Evolutionary conservation across 495 filamentous ascomycete species (phyloP).

Genomic region (Penicillium manginii): DNA sequence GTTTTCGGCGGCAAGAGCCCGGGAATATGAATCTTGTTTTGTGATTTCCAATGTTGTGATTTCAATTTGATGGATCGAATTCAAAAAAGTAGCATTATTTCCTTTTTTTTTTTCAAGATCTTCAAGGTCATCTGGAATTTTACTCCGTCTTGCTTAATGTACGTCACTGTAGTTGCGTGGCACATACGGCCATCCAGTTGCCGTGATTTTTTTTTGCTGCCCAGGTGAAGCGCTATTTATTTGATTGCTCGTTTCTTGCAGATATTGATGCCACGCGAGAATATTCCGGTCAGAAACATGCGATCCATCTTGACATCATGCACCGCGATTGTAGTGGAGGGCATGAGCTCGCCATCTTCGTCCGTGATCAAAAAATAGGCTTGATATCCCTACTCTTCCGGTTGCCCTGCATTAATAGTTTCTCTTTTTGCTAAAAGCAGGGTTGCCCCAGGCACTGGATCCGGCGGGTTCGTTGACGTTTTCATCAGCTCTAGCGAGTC

Average conservation of each 20-base stretch:
- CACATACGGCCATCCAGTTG: too few species aligned
- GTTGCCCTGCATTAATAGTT: neutral
- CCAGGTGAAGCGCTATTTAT: neutral
- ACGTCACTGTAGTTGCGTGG: too few species aligned
- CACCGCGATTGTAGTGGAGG: constrained; percentile 8
- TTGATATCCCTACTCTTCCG: constrained; percentile 1
- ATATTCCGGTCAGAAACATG: constrained; percentile 13
- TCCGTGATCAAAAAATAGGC: constrained; percentile 10
- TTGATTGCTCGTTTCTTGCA: constrained; percentile 3
- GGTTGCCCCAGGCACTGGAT: constrained; percentile 1
- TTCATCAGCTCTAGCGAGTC: constrained; percentile 8
- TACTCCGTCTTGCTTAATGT: too few species aligned
- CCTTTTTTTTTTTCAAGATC: too few species aligned
- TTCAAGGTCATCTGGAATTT: too few species aligned
- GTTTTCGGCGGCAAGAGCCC: neutral
- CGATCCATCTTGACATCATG: constrained; percentile 16
- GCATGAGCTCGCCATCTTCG: constrained; percentile 9
- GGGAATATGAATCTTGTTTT: too few species aligned
- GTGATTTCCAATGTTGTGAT: too few species aligned
- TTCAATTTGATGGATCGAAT: too few species aligned
- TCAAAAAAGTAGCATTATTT: too few species aligned
- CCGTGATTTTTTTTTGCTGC: too few species aligned
- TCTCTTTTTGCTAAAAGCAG: constrained; percentile 4
- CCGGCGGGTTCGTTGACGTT: neutral
- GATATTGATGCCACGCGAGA: constrained; percentile 12